Evolutionary conservation across 2,329 filamentous ascomycete species (phyloP).

Genomic region (Fusarium siculi): DNA sequence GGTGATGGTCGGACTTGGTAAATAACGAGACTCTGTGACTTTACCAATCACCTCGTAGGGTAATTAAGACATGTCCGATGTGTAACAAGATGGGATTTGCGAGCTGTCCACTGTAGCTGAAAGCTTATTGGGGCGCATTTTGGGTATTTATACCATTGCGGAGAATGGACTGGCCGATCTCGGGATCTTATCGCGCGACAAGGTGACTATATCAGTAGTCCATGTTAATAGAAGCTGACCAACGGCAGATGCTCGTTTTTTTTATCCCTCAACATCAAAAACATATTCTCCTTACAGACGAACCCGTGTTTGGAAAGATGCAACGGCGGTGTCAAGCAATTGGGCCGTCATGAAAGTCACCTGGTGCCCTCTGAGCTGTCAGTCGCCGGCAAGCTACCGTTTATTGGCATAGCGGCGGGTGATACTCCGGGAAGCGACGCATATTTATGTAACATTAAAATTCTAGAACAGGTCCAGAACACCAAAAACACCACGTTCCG

Average conservation of each 20-base stretch:
- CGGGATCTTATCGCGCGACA: background rate
- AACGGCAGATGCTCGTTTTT: background rate
- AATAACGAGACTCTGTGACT: too few species aligned
- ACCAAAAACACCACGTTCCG: background rate
- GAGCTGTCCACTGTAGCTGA: background rate
- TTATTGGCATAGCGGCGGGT: background rate
- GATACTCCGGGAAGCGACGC: background rate
- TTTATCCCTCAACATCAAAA: background rate
- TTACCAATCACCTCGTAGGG: too few species aligned
- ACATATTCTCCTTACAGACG: rapidly evolving
- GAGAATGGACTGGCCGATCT: background rate
- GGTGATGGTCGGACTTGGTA: too few species aligned
- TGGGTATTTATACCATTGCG: too few species aligned
- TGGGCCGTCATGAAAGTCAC: background rate
- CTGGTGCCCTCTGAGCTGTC: background rate
- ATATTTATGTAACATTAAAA: background rate
- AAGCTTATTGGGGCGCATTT: background rate
- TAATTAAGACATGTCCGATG: background rate
- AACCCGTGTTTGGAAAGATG: background rate
- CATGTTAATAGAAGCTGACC: background rate
- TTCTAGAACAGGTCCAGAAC: slow-evolving; percentile 7
- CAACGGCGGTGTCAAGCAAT: background rate
- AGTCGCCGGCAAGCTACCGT: background rate
- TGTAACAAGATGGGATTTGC: too few species aligned
- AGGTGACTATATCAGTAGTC: background rate